Base-by-base conservation (phyloP, 2,329 filamentous ascomycete genomes). In the Ascochyta fabae region DNA sequence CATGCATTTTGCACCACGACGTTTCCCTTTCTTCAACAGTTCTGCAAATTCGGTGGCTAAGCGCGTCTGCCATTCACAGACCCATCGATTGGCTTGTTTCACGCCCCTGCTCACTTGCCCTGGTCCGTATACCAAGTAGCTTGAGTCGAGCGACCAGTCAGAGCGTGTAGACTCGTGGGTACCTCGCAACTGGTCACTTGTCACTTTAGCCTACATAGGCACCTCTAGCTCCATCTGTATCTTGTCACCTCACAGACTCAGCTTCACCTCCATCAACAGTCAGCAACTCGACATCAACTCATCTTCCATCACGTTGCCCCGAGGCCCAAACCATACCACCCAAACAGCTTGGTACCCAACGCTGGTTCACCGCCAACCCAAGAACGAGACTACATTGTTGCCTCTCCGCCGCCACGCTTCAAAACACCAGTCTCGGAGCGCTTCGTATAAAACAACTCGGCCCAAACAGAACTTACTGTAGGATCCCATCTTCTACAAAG, bases 31-130 rank as follows among this genome's bases (percentile, higher is more conserved):
- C 53, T 56, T 67, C 63, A 54, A 61, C 52, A 57, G 43, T 54
- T 65, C 49, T 65, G 58, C 62, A 66, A 64, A 63, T 33, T 59
- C 64, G 70, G 73, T 73, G 73, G 73, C 72, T 73, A 69, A 72
- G 67, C 69, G 65, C 66, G 64, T 59, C 61, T 68, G 60, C 64
- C 62, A 60, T 67, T 64, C 56, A 65, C 59, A 50, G 62, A 72
- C 58, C 65, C 60, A 74, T 75, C 75, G 73, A 73, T 67, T 65
- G 66, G 64, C 64, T 61, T 72, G 72, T 76, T 75, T 76, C 74
- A 77, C 57, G 53, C 66, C 73, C 71, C 72, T 73, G 72, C 59
- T 64, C 58, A 64, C 59, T 67, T 64, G 65, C 64, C 71, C 70
- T 69, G 62, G 64, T 52, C 62, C 62, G 62, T 64, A 60, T 68